Conservation (phyloP, 2,329 filamentous ascomycete genomes). For the Pseudogymnoascus sp. region DNA sequence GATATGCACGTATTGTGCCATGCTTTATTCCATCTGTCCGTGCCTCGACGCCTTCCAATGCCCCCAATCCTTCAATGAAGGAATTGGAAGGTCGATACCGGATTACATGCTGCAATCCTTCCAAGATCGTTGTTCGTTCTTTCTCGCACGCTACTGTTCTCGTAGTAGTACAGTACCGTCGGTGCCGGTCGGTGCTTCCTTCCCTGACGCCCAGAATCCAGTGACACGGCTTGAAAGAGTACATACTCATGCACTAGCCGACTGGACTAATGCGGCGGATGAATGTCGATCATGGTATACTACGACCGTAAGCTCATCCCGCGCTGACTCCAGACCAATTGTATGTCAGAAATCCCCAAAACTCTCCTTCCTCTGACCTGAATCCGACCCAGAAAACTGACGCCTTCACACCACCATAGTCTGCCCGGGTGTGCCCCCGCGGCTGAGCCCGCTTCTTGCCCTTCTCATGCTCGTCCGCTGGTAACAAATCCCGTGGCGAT, state of each 20-base stretch:
- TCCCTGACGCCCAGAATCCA: conserved; percentile 9
- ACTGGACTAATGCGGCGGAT: background rate
- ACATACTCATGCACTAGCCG: background rate
- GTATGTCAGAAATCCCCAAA: background rate
- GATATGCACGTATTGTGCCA: background rate
- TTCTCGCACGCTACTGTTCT: background rate
- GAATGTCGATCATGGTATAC: conserved; percentile 5
- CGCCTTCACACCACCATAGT: conserved; percentile 3
- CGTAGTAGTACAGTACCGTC: background rate
- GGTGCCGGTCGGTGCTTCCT: background rate
- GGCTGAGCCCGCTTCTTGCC: conserved; percentile 1
- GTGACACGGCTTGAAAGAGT: conserved; percentile 2
- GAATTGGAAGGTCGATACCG: background rate
- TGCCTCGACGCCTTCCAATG: background rate
- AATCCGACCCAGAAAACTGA: background rate
- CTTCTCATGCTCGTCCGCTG: conserved; percentile 2
- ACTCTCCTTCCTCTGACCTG: background rate
- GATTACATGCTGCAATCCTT: background rate
- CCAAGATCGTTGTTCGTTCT: background rate
- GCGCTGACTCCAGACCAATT: background rate
- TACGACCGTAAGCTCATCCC: conserved; percentile 2
- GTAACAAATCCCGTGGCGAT: conserved; percentile 1
- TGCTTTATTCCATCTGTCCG: background rate
- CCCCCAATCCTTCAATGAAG: background rate
- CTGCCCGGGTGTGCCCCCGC: background rate